Evolutionary conservation across 192 early-diverging fungal species (phyloP).

Genomic region (Gamsiella multidivaricata): DNA sequence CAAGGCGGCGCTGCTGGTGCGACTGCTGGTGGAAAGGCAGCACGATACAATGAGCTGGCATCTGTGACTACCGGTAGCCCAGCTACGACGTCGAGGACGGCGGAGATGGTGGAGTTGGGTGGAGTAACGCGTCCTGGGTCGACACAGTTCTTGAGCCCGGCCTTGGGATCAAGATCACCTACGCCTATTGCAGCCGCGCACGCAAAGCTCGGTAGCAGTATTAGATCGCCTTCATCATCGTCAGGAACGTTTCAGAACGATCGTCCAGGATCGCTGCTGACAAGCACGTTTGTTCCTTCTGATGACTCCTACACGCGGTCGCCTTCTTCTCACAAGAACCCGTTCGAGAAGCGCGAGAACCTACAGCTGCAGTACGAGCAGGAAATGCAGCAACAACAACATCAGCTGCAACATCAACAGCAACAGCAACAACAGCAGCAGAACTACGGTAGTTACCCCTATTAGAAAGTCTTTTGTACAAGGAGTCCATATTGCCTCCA

Average conservation of each 20-base stretch:
- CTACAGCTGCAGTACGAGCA: not conserved
- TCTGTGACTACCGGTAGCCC: conserved; percentile 36
- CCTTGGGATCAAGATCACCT: conserved; percentile 25
- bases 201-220: conserved; percentile 1
- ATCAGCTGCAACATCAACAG: conserved; percentile 24
- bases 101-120: conserved; percentile 36
- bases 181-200: conserved; percentile 35
- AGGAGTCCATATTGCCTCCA: too few relatives aligned
- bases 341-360: conserved; percentile 11
- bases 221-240: not conserved
- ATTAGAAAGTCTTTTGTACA: not conserved
- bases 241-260: not conserved
- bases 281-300: conserved; percentile 29
- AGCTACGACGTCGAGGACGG: conserved; percentile 8
- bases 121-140: too few relatives aligned
- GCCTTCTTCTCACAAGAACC: conserved; percentile 6
- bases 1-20: not conserved
- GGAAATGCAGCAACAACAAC: conserved; percentile 12
- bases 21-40: not conserved
- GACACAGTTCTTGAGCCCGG: too few relatives aligned
- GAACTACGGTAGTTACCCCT: conserved; percentile 1
- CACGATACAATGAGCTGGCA: conserved; percentile 39
- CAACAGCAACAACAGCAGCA: conserved; percentile 27
- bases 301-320: conserved; percentile 6
- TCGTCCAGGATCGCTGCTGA: conserved; percentile 36